phyloP scores from a whole-genome alignment of 441 rosid genomes.

The Omphalea diandra region DNA sequence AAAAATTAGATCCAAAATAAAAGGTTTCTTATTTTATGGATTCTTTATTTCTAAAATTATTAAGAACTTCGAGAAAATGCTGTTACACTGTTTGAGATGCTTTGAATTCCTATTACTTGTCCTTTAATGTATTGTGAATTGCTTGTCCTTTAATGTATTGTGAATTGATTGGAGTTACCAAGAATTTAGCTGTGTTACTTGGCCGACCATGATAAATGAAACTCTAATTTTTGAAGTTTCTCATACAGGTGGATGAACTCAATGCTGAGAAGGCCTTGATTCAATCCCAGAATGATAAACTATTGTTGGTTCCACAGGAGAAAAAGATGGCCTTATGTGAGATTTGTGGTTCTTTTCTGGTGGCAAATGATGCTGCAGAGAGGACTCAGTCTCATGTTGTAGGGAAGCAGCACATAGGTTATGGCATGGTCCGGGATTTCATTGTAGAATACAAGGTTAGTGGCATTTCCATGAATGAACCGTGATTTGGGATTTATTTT shows the following conservation, averaged over 20 bases:
- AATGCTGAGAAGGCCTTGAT: constrained; percentile 69
- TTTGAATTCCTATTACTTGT: background rate
- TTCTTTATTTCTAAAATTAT: background rate
- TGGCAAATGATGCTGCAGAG: constrained; percentile 93
- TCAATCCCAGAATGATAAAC: constrained; percentile 71
- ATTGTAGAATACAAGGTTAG: constrained; percentile 76
- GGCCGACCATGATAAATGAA: background rate
- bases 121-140: background rate
- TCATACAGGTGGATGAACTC: constrained; percentile 78
- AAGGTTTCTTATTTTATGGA: background rate
- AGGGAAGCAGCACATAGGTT: constrained; percentile 98
- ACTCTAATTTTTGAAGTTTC: constrained; percentile 1
- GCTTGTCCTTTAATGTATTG: background rate
- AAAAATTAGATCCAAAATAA: background rate
- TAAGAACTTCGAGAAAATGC: background rate
- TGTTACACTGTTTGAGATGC: background rate
- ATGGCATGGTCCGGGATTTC: constrained; percentile 95
- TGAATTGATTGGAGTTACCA: background rate
- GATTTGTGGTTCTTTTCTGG: constrained; percentile 94
- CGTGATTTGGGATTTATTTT: background rate
- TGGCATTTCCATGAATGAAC: constrained; percentile 10
- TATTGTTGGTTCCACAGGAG: constrained; percentile 75
- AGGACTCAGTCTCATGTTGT: constrained; percentile 95
- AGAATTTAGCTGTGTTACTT: background rate
- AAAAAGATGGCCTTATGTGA: constrained; percentile 97